These are phyloP conservation scores for Chiua sp. DNA, from an alignment of 1,284 basidiomycete genomes.

Conservation along the genomic window DNA sequence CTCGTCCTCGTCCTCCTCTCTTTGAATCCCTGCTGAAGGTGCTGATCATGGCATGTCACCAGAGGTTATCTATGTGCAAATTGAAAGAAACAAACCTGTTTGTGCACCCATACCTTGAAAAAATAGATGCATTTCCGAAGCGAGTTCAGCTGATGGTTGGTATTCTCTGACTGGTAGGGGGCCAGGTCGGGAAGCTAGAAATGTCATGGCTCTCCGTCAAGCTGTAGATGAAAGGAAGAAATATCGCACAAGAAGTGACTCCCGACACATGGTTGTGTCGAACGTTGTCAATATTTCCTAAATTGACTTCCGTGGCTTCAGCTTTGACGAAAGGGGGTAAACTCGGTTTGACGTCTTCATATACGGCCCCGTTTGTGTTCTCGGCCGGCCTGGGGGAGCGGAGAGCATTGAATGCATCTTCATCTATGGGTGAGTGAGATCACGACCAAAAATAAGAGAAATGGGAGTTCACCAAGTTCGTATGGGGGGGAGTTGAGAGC, in stretches of 20 bases:
- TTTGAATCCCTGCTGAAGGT: slow-evolving; percentile 9
- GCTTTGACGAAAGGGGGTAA: slow-evolving; percentile 6
- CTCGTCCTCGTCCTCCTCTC: slow-evolving; percentile 12
- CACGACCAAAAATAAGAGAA: background rate
- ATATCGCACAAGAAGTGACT: background rate
- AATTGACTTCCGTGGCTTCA: slow-evolving; percentile 16
- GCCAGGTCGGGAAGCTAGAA: background rate
- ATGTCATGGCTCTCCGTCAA: background rate
- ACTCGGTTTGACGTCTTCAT: slow-evolving; percentile 8
- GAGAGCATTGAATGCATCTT: slow-evolving; percentile 27
- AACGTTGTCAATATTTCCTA: slow-evolving; percentile 3
- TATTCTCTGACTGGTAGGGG: slow-evolving; percentile 11
- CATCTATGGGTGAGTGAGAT: slow-evolving; percentile 21
- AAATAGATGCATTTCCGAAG: slow-evolving; percentile 11
- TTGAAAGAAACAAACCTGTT: background rate
- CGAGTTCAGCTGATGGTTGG: slow-evolving; percentile 10
- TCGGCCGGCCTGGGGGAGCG: slow-evolving; percentile 12
- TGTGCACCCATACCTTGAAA: background rate
- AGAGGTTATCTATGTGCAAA: background rate
- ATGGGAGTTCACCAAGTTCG: slow-evolving; percentile 25
- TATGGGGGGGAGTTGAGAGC: slow-evolving; percentile 16
- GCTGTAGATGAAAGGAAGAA: background rate
- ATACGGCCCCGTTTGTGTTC: background rate
- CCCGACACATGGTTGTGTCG: background rate
- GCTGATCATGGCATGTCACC: background rate